Conservation (phyloP, 441 rosid species). For the Euphorbia corollata region DNA sequence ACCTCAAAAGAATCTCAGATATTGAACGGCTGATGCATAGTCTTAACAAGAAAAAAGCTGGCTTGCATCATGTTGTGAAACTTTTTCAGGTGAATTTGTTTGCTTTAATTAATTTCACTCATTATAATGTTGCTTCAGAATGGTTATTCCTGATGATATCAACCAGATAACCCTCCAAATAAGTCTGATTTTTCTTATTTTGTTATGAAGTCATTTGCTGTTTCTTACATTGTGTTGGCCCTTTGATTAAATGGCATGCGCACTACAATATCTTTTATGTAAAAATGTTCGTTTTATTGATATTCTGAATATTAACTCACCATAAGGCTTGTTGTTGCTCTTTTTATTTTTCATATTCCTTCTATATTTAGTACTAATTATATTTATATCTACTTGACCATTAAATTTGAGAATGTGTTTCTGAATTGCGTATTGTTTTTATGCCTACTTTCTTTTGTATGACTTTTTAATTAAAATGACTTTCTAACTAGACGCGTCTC, state of each 20-base stretch:
- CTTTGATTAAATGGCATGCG: no score
- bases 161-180: no score
- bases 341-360: background rate
- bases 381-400: background rate
- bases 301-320: background rate
- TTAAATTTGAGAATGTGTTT: background rate
- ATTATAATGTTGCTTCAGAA: no score
- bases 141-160: background rate
- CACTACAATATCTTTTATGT: no score
- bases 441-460: conserved; percentile 2
- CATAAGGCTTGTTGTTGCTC: background rate
- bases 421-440: background rate
- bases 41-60: conserved; percentile 66
- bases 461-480: background rate
- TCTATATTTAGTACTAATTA: conserved; percentile 5
- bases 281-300: no score
- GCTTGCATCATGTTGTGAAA: conserved; percentile 81
- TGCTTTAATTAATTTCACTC: background rate
- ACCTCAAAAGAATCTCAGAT: conserved; percentile 83
- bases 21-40: conserved; percentile 61
- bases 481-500: conserved; percentile 22
- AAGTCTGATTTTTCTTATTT: no score
- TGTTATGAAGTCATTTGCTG: no score
- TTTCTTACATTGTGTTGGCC: no score
- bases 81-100: conserved; percentile 66